Evolutionary conservation across 1,284 basidiomycete species (phyloP).

Genomic region (Cryptococcus sp.): DNA sequence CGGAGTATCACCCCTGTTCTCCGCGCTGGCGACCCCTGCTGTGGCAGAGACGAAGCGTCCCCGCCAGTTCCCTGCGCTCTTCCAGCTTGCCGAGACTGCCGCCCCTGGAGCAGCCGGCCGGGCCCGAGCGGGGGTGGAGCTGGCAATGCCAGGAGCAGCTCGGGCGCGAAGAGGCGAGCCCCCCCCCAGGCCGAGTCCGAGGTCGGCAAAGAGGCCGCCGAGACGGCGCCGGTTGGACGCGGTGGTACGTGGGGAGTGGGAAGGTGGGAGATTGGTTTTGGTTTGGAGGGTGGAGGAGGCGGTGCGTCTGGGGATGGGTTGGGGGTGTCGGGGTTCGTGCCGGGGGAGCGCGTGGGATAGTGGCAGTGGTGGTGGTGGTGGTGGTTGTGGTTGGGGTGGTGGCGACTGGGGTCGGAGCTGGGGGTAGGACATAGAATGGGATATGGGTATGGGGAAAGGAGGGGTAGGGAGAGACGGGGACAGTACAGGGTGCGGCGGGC

Average conservation of each 20-base stretch:
- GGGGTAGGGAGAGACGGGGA: neutral
- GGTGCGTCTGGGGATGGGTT: neutral
- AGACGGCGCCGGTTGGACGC: conserved; percentile 21
- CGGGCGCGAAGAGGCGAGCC: neutral
- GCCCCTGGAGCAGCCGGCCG: too few species aligned
- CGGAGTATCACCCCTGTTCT: too few species aligned
- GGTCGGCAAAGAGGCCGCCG: conserved; percentile 20
- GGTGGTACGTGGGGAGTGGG: conserved; percentile 27
- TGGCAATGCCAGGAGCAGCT: neutral
- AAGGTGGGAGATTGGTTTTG: conserved; percentile 20
- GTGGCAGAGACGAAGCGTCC: too few species aligned
- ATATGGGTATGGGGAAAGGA: neutral
- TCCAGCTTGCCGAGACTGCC: too few species aligned
- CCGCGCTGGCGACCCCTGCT: too few species aligned
- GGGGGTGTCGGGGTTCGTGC: neutral
- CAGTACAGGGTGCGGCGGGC: too few species aligned
- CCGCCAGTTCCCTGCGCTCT: too few species aligned
- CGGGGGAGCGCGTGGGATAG: too few species aligned
- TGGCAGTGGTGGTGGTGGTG: neutral
- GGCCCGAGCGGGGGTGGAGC: neutral
- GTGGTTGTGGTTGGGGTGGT: too few species aligned
- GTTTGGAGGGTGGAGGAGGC: neutral
- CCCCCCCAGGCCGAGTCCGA: conserved; percentile 2
- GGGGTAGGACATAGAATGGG: neutral
- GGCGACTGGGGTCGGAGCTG: too few species aligned